A percentile compares a stretch with the other conserved stretches of the same genome.
These are phyloP conservation scores for Venturia effusa DNA, from an alignment of 2,329 filamentous ascomycete species.

Conservation along the genomic window DNA sequence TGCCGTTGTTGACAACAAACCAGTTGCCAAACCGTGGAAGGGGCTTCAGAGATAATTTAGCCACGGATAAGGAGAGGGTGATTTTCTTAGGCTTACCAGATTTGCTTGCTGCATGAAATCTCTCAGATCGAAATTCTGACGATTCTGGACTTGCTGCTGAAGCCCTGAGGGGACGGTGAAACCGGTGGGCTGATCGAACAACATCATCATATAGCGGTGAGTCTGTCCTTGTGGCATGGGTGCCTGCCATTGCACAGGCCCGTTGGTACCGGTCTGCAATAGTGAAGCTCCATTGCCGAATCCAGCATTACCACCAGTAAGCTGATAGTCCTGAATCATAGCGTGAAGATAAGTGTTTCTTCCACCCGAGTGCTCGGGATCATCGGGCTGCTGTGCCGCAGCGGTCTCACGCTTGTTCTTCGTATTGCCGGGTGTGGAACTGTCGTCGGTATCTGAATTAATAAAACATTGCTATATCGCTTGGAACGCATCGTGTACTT, in stretches of 20 bases:
- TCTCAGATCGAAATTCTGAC: slow-evolving; percentile 2
- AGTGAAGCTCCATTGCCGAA: slow-evolving; percentile 4
- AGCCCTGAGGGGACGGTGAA: neutral
- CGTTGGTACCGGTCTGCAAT: neutral
- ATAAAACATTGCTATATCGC: neutral
- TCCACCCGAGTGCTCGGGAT: slow-evolving; percentile 6
- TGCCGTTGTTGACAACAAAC: slow-evolving; percentile 4
- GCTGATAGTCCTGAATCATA: slow-evolving; percentile 7
- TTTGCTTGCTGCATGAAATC: slow-evolving; percentile 7
- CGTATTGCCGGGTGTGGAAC: neutral
- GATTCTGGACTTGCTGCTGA: slow-evolving; percentile 1
- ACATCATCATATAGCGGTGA: slow-evolving; percentile 5
- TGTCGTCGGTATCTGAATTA: neutral
- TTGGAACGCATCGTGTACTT: neutral
- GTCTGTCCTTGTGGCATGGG: neutral
- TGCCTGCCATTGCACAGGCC: slow-evolving; percentile 3
- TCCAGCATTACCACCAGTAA: neutral
- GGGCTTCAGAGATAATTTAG: neutral
- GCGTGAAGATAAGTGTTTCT: neutral
- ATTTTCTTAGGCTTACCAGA: neutral
- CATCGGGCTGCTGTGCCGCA: slow-evolving; percentile 4
- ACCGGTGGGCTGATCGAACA: slow-evolving; percentile 4
- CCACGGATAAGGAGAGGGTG: neutral
- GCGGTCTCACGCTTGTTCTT: slow-evolving; percentile 3
- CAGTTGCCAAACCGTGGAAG: slow-evolving; percentile 5